phyloP scores from a whole-genome alignment of 2,329 filamentous ascomycete species.

The Knufia fluminis region DNA sequence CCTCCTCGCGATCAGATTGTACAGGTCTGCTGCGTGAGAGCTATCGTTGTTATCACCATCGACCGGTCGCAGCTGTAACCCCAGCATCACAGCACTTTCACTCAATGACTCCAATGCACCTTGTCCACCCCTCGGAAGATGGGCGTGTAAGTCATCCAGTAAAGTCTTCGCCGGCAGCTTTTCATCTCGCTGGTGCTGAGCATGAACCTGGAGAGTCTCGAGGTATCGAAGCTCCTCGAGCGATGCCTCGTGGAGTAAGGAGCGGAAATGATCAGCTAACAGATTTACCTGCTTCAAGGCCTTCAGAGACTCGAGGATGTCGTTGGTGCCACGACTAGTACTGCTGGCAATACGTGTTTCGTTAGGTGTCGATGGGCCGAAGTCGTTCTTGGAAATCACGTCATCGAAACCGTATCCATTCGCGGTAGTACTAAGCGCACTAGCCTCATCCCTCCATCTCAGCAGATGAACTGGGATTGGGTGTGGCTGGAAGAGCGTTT shows the following conservation, averaged over 20 bases:
- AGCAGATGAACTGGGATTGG: not conserved
- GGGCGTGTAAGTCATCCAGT: not conserved
- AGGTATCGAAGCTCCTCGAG: not conserved
- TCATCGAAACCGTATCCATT: no score
- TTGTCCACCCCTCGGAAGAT: slow-evolving; percentile 33
- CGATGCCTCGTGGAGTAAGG: not conserved
- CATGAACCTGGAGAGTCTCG: not conserved
- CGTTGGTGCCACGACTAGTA: no score
- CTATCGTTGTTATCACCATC: slow-evolving; percentile 40
- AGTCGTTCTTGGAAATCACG: no score
- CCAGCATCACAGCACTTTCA: slow-evolving; percentile 42
- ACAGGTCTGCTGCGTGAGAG: slow-evolving; percentile 33
- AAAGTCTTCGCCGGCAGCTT: not conserved
- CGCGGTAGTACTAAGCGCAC: not conserved
- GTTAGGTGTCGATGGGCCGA: not conserved
- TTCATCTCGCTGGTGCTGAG: not conserved
- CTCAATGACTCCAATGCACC: slow-evolving; percentile 52
- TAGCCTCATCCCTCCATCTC: not conserved
- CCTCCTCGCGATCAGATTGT: slow-evolving; percentile 13
- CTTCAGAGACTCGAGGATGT: slow-evolving; percentile 17
- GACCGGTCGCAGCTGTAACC: slow-evolving; percentile 21
- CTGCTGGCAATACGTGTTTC: no score
- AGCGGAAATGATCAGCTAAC: slow-evolving; percentile 13
- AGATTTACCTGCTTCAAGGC: slow-evolving; percentile 19
- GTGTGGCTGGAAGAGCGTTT: not conserved